Evolutionary conservation across 108 stramenopile genomes (phyloP).

Genomic region (Nitzschia sp.): DNA sequence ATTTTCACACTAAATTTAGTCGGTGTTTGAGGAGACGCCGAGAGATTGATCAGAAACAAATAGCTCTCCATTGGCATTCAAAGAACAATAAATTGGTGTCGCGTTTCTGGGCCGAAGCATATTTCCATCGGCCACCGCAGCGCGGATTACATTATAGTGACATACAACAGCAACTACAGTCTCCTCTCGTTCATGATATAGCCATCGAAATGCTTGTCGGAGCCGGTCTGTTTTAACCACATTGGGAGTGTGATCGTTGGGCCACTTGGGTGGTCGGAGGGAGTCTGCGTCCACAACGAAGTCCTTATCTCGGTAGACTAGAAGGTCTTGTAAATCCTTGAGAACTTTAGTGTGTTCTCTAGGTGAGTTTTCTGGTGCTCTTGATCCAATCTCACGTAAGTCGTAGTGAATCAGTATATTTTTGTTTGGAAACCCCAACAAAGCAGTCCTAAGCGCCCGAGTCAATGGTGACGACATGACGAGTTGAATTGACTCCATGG

Average conservation of each 20-base stretch:
- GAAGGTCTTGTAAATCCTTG: constrained; percentile 16
- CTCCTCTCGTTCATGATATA: constrained; percentile 10
- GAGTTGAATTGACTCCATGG: constrained; percentile 24
- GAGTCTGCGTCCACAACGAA: constrained; percentile 17
- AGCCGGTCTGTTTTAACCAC: constrained; percentile 31
- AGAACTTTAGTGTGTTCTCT: constrained; percentile 23
- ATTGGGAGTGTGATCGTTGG: constrained; percentile 19
- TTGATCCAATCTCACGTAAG: constrained; percentile 36
- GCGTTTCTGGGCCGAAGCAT: constrained; percentile 40
- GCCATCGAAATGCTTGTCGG: constrained; percentile 24
- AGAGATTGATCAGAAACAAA: not conserved
- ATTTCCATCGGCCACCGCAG: constrained; percentile 9
- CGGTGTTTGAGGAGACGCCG: too few relatives aligned
- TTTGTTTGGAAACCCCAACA: constrained; percentile 39
- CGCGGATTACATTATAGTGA: constrained; percentile 47
- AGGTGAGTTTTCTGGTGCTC: constrained; percentile 41
- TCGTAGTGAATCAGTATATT: constrained; percentile 30
- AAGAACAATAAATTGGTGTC: constrained; percentile 29
- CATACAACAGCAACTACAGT: constrained; percentile 42
- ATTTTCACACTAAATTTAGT: too few relatives aligned
- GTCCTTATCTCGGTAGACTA: not conserved
- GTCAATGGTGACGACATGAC: constrained; percentile 46
- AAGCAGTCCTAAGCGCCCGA: constrained; percentile 45
- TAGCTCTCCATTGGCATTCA: constrained; percentile 33
- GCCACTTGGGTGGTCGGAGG: constrained; percentile 24